These are phyloP conservation scores for Fragilaria radians DNA, from an alignment of 108 stramenopile species.

Conservation along the genomic window DNA sequence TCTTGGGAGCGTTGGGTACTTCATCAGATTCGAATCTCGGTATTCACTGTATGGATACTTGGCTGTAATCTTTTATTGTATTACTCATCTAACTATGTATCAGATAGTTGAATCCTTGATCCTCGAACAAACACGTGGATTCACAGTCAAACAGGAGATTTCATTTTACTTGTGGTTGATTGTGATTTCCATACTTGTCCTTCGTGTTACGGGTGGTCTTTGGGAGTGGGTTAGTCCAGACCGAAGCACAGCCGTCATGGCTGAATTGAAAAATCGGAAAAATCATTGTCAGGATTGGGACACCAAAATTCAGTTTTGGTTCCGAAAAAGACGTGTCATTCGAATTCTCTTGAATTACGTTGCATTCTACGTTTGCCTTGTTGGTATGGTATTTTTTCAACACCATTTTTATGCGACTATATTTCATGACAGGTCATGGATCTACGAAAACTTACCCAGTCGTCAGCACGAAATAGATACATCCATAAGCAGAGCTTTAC, in stretches of 20 bases:
- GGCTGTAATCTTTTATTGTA: not conserved
- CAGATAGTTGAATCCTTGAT: not conserved
- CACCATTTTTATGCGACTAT: not conserved
- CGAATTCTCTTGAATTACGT: not conserved
- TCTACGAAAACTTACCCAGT: not conserved
- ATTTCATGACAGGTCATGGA: not conserved
- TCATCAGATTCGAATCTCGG: not conserved
- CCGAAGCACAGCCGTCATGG: not conserved
- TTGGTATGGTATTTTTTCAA: not conserved
- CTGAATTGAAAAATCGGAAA: not conserved
- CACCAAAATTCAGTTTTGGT: not conserved
- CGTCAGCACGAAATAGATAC: not conserved
- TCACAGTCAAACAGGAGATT: not conserved
- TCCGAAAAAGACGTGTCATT: not conserved
- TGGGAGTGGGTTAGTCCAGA: not conserved
- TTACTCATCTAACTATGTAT: not conserved
- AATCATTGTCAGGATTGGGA: not conserved
- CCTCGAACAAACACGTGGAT: not conserved
- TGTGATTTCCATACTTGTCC: not conserved
- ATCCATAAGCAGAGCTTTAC: not conserved
- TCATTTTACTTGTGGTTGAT: not conserved
- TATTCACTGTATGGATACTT: not conserved
- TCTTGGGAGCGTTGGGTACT: not conserved
- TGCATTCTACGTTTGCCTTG: constrained; percentile 1
- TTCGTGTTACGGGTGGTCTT: not conserved